A percentile compares a stretch with the other conserved stretches of the same genome.
These are phyloP conservation scores for Eleusine coracana DNA, from an alignment of 176 grass and related monocot genomes.

Conservation along the genomic window DNA sequence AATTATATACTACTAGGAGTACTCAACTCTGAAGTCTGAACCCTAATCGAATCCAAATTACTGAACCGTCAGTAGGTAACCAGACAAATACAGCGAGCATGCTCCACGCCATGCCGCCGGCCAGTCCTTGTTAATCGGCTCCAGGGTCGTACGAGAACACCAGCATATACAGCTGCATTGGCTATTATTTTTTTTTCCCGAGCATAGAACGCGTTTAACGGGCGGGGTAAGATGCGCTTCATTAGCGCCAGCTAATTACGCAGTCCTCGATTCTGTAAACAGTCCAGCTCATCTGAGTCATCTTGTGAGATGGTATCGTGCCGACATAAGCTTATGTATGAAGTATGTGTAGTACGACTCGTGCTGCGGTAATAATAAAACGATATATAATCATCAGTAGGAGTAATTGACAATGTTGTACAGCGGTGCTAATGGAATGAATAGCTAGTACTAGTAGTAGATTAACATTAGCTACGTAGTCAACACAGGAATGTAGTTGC, in stretches of 20 bases:
- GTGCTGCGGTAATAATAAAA: conserved; percentile 1
- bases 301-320: conserved; percentile 23
- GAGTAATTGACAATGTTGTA: conserved; percentile 26
- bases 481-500: conserved; percentile 28
- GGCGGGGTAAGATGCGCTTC: conserved; percentile 27
- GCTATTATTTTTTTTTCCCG: too few species aligned
- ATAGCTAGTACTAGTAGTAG: not conserved
- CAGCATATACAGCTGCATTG: conserved; percentile 12
- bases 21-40: not conserved
- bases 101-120: not conserved
- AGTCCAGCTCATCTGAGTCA: not conserved
- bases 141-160: not conserved
- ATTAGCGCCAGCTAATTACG: conserved; percentile 30
- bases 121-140: conserved; percentile 36
- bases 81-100: conserved; percentile 11
- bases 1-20: not conserved
- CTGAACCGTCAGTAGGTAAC: not conserved
- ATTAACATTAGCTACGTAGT: not conserved
- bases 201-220: not conserved
- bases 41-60: not conserved
- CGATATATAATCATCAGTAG: not conserved
- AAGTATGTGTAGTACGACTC: not conserved
- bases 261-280: not conserved
- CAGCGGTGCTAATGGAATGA: conserved; percentile 37
- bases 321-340: conserved; percentile 28